Evolutionary conservation across 2,329 filamentous ascomycete species (phyloP).

Genomic region (Mycogone perniciosa): DNA sequence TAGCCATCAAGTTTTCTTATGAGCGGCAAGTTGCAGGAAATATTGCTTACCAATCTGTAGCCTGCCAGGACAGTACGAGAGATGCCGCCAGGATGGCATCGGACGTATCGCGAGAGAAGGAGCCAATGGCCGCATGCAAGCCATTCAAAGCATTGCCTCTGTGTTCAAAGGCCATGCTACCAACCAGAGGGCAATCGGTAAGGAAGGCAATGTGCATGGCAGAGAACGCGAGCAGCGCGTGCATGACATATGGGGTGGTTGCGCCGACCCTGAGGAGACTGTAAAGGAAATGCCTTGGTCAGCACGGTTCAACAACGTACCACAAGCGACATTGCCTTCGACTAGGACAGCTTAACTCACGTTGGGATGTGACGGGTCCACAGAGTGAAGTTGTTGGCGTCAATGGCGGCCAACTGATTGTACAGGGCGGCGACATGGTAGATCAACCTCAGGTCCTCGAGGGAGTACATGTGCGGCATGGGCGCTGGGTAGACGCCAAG

Average conservation of each 20-base stretch:
- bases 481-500: conserved; percentile 70
- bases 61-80: conserved; percentile 90
- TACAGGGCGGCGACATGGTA: conserved; percentile 86
- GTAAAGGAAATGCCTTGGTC: conserved; percentile 1
- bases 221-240: conserved; percentile 86
- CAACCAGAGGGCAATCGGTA: conserved; percentile 76
- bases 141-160: conserved; percentile 80
- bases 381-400: conserved; percentile 77
- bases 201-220: conserved; percentile 89
- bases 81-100: conserved; percentile 90
- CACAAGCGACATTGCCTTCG: background rate
- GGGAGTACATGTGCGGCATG: conserved; percentile 64
- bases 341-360: conserved; percentile 48
- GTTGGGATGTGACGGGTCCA: conserved; percentile 92
- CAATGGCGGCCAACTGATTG: conserved; percentile 68
- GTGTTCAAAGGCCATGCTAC: conserved; percentile 85
- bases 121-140: conserved; percentile 77
- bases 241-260: conserved; percentile 84
- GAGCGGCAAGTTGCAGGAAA: conserved; percentile 1
- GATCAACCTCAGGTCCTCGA: conserved; percentile 78
- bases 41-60: conserved; percentile 76
- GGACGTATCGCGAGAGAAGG: conserved; percentile 78
- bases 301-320: conserved; percentile 5
- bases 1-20: conserved; percentile 13
- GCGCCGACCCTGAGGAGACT: conserved; percentile 66